Percentiles rank a stretch among this genome's conserved stretches.
phyloP scores from a whole-genome alignment of 495 filamentous ascomycete species.

The Penicillium cataractarum region DNA sequence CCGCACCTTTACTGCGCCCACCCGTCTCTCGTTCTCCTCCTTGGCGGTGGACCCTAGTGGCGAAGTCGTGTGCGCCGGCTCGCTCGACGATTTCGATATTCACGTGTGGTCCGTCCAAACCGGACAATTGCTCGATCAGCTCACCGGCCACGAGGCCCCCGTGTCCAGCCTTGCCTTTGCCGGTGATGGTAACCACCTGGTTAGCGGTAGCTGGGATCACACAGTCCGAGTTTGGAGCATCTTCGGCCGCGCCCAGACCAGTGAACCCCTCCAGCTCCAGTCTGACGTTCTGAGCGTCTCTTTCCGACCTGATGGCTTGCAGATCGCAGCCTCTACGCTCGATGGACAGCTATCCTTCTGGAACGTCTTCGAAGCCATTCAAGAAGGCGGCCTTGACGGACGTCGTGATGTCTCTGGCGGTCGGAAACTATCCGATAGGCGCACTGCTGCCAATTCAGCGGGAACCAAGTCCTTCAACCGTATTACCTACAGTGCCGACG shows the following conservation, averaged over 20 bases:
- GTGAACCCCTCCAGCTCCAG: conserved; percentile 87
- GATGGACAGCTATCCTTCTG: conserved; percentile 96
- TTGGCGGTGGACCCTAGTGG: conserved; percentile 96
- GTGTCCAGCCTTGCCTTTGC: conserved; percentile 86
- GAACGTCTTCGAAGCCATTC: conserved; percentile 84
- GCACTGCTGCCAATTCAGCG: conserved; percentile 85
- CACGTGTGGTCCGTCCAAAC: conserved; percentile 99
- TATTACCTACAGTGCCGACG: conserved; percentile 88
- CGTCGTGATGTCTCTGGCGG: conserved; percentile 93
- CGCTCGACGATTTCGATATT: conserved; percentile 93
- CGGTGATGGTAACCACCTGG: conserved; percentile 77
- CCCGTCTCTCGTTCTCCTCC: conserved; percentile 86
- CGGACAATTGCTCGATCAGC: conserved; percentile 87
- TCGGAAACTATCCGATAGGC: conserved; percentile 79
- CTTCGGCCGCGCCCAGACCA: conserved; percentile 90
- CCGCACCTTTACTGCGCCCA: conserved; percentile 91
- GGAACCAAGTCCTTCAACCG: conserved; percentile 89
- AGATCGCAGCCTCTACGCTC: conserved; percentile 87
- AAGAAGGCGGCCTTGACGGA: conserved; percentile 79
- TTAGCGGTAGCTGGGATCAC: conserved; percentile 93
- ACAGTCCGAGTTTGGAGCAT: conserved; percentile 96
- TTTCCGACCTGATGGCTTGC: conserved; percentile 86
- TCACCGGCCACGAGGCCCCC: conserved; percentile 92
- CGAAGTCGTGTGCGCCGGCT: conserved; percentile 93
- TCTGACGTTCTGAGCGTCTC: conserved; percentile 87